Evolutionary conservation across 2,329 filamentous ascomycete genomes (phyloP).

Genomic region (Trichoderma sp.): DNA sequence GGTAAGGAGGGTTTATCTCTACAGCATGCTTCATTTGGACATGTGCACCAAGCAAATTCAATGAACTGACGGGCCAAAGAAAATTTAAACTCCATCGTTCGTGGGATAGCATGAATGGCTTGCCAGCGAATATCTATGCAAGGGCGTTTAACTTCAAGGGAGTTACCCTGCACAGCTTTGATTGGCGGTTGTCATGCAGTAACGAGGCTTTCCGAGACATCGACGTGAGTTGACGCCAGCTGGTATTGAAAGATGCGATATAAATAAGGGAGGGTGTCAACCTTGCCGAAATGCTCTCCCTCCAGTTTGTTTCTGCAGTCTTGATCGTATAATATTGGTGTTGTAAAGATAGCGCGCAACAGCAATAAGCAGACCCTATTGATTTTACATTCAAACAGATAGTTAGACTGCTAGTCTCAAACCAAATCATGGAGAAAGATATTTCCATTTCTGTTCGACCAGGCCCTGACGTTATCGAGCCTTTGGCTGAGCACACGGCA

Average conservation of each 20-base stretch:
- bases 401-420: background rate
- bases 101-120: background rate
- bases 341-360: background rate
- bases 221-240: background rate
- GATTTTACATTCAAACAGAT: too few species aligned
- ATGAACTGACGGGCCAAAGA: background rate
- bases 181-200: background rate
- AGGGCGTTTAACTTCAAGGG: background rate
- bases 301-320: background rate
- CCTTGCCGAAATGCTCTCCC: background rate
- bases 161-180: background rate
- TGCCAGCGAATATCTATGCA: background rate
- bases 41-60: background rate
- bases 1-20: background rate
- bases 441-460: slow-evolving; percentile 32
- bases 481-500: slow-evolving; percentile 81
- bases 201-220: slow-evolving; percentile 9
- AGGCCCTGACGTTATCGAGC: slow-evolving; percentile 73
- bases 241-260: background rate
- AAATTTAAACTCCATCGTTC: background rate
- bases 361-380: background rate
- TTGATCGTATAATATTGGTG: background rate
- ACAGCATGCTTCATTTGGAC: background rate
- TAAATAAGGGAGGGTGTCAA: background rate
- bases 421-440: background rate